Conservation (phyloP, 768 basidiomycete species). For the Russula emetica region DNA sequence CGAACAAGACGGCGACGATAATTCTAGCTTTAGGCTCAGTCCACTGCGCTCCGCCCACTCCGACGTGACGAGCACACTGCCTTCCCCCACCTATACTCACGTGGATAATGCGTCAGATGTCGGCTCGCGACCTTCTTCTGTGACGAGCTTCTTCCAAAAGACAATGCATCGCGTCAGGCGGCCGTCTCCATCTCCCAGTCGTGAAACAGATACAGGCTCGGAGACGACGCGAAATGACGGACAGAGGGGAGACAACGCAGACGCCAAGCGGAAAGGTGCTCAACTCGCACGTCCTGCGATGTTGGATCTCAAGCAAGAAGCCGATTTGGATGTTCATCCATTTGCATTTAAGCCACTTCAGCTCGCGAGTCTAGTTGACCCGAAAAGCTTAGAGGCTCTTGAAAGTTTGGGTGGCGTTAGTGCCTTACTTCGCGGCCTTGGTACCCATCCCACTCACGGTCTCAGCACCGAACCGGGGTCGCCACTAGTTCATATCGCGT, state of each 20-base stretch:
- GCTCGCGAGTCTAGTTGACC: slow-evolving; percentile 85
- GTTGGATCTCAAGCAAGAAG: slow-evolving; percentile 38
- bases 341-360: slow-evolving; percentile 69
- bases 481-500: not conserved
- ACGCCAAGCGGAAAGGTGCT: slow-evolving; percentile 15
- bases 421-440: slow-evolving; percentile 67
- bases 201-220: slow-evolving; percentile 6
- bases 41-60: slow-evolving; percentile 32
- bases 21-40: slow-evolving; percentile 24
- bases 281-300: slow-evolving; percentile 30
- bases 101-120: slow-evolving; percentile 38
- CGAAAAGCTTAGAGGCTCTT: slow-evolving; percentile 71
- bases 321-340: slow-evolving; percentile 57
- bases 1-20: slow-evolving; percentile 31
- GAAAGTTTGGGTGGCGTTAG: slow-evolving; percentile 64
- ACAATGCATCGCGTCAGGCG: slow-evolving; percentile 12
- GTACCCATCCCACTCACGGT: slow-evolving; percentile 55
- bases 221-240: slow-evolving; percentile 23
- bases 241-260: slow-evolving; percentile 28
- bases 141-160: slow-evolving; percentile 26
- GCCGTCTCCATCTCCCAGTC: slow-evolving; percentile 27
- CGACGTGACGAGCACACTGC: slow-evolving; percentile 35
- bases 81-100: slow-evolving; percentile 39
- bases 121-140: slow-evolving; percentile 30
- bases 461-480: slow-evolving; percentile 27